These are phyloP conservation scores for Anisodus acutangulus DNA, from an alignment of 257 asterid genomes.

Conservation along the genomic window DNA sequence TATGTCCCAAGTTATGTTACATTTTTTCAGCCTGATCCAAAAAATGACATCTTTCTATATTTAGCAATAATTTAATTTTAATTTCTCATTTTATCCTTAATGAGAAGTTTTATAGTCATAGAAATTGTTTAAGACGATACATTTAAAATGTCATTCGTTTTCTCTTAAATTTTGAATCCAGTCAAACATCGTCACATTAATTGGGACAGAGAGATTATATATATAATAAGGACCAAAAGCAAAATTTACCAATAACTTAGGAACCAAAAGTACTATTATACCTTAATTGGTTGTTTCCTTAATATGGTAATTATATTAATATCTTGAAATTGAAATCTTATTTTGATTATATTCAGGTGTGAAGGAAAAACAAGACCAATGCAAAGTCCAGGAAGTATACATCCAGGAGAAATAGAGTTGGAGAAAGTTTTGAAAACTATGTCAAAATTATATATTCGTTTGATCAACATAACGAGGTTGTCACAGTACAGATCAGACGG, in stretches of 20 bases:
- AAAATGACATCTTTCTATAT: background rate
- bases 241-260: background rate
- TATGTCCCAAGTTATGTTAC: background rate
- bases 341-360: background rate
- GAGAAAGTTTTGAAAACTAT: slow-evolving; percentile 33
- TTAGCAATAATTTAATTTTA: background rate
- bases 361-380: slow-evolving; percentile 28
- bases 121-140: background rate
- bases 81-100: background rate
- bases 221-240: background rate
- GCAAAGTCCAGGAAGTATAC: slow-evolving; percentile 5
- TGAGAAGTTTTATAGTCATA: background rate
- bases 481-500: slow-evolving; percentile 42
- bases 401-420: slow-evolving; percentile 32
- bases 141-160: background rate
- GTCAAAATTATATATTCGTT: slow-evolving; percentile 33
- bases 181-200: background rate
- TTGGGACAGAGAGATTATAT: background rate
- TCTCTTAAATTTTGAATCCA: rapidly evolving
- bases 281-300: background rate
- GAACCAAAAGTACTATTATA: background rate
- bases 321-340: background rate
- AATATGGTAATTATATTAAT: background rate
- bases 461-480: slow-evolving; percentile 39
- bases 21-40: background rate